Evolutionary conservation across 768 basidiomycete genomes (phyloP), one percentile per base, ranked within the genome.

Genomic region (Bullera alba): DNA sequence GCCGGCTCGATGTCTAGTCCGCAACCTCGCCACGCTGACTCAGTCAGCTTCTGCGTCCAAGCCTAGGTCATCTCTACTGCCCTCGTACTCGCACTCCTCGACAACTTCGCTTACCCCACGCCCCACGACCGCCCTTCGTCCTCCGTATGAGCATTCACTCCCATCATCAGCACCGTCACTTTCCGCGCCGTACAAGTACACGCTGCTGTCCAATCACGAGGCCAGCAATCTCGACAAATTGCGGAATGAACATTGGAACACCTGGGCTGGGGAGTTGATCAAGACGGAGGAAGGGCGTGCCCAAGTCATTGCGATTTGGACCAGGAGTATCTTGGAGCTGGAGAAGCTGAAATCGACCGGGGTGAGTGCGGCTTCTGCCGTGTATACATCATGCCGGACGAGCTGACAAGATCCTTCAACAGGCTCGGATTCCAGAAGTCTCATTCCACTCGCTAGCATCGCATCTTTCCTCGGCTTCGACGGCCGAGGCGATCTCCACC

Each of bases 371-470:
- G 7, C 35, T 15, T 16, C 21, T 42, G 16, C 14, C 35, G 19
- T 29, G 5, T 8, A 21, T 16, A 36, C 36, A 19, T 38, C 38
- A 7, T 21, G 16, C 19, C 35, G 17, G 5, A 48, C 32, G 14
- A 8, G 32, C 41, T 25, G 32, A 17, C 30, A 42, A 23, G 36
- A n/a, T n/a, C 37, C 32, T 8, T 34, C 37, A n/a, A n/a, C 45
- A 61, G 61, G 36, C n/a, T 26, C 61, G 53, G 25, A 54, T 63
- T 19, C 61, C 61, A 1, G 46, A 63, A 44, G 47, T 67, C 41
- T 23, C 58, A 5, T 67, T 56, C 35, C 51, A 53, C 17, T 41
- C 52, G 2, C 57, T 67, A 1, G 17, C 46, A 10, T 26, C 42
- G 2, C 46, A 50, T 17, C 55, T 63, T n/a, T 15, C 21, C 16